Percentiles rank a stretch among this genome's conserved stretches.
phyloP scores from a whole-genome alignment of 306 rosid genomes.

The Begonia fuchsioides region DNA sequence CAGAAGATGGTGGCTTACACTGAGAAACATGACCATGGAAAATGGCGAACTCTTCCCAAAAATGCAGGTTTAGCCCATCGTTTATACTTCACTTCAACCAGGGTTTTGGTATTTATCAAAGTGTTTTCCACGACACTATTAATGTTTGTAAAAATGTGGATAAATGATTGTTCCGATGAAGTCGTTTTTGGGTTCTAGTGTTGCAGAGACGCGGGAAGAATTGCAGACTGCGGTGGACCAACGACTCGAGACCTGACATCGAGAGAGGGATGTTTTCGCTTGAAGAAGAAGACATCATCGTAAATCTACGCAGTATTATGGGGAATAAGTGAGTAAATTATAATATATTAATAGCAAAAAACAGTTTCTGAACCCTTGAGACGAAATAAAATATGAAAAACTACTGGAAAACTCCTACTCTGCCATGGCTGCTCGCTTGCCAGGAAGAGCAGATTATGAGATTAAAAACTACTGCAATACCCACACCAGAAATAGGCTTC shows the following conservation, averaged over 20 bases:
- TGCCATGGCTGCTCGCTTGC: constrained; percentile 12
- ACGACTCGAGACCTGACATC: constrained; percentile 10
- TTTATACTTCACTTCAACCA: background rate
- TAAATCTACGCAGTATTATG: constrained; percentile 8
- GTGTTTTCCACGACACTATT: background rate
- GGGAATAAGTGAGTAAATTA: constrained; percentile 10
- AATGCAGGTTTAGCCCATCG: constrained; percentile 6
- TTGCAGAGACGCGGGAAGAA: constrained; percentile 11
- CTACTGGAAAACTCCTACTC: background rate
- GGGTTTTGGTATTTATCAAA: background rate
- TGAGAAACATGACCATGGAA: constrained; percentile 14
- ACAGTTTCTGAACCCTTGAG: too few relatives aligned
- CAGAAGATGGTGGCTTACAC: constrained; percentile 8
- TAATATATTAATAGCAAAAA: too few relatives aligned
- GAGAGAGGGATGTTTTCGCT: constrained; percentile 12
- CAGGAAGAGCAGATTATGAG: constrained; percentile 7
- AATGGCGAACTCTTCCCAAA: constrained; percentile 13
- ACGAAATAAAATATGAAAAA: too few relatives aligned
- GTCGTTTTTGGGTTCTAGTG: background rate
- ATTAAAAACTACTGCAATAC: constrained; percentile 12
- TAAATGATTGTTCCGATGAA: too few relatives aligned
- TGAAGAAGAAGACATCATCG: constrained; percentile 11
- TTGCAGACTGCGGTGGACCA: constrained; percentile 13
- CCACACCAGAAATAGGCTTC: constrained; percentile 4
- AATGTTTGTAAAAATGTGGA: too few relatives aligned